Percentiles rank a stretch among this genome's conserved stretches.
phyloP scores from a whole-genome alignment of 139 green algal species.

The Asterochloris sp. region DNA sequence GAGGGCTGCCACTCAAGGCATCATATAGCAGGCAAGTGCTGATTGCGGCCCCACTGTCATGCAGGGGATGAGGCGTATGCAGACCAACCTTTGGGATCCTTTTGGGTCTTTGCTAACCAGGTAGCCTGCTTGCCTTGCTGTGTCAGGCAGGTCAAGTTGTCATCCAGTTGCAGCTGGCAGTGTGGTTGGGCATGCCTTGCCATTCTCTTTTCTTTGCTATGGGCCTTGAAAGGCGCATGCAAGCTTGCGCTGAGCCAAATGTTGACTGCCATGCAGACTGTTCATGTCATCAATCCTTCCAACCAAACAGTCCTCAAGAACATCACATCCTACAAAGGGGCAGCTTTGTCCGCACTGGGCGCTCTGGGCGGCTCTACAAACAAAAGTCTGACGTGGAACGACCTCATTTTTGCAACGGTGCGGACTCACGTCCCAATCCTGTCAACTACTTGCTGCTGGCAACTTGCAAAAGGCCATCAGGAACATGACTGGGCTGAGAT shows the following conservation, averaged over 20 bases:
- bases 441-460: not conserved
- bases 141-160: not conserved
- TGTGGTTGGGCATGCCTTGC: not conserved
- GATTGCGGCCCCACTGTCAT: not conserved
- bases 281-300: slow-evolving; percentile 16
- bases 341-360: not conserved
- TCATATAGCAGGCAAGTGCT: no score
- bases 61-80: slow-evolving; percentile 21
- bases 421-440: not conserved
- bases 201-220: not conserved
- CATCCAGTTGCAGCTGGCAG: not conserved
- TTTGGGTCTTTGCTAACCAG: slow-evolving; percentile 21
- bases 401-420: slow-evolving; percentile 1
- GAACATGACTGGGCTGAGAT: no score
- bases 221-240: not conserved
- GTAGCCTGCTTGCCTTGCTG: not conserved
- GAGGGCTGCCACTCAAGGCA: no score
- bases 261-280: not conserved
- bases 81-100: not conserved
- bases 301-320: slow-evolving; percentile 9
- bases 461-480: not conserved
- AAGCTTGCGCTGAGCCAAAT: not conserved
- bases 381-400: slow-evolving; percentile 17
- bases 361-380: slow-evolving; percentile 1
- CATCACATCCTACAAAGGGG: slow-evolving; percentile 5